Percentiles rank a stretch among this genome's conserved stretches.
These are phyloP conservation scores for Stramenopiles sp. DNA, from an alignment of 352 stramenopile genomes.

Conservation along the genomic window DNA sequence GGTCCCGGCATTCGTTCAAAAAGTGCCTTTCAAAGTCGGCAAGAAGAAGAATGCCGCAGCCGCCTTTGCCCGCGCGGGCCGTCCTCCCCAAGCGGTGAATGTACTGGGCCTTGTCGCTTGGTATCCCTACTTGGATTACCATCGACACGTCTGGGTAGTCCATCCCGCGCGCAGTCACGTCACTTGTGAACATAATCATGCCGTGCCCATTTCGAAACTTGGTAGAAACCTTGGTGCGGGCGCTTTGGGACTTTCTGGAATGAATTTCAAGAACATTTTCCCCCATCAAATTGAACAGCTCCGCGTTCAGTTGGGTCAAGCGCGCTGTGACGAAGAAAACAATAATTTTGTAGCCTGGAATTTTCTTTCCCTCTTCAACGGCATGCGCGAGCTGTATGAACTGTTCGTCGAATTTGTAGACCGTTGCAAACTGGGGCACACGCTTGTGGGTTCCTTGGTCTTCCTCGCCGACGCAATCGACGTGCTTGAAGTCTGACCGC, in stretches of 20 bases:
- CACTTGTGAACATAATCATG: slow-evolving; percentile 74
- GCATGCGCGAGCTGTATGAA: slow-evolving; percentile 41
- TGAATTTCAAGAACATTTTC: slow-evolving; percentile 76
- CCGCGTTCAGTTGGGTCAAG: slow-evolving; percentile 56
- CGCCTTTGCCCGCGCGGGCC: slow-evolving; percentile 57
- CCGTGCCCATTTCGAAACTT: slow-evolving; percentile 60
- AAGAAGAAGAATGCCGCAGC: slow-evolving; percentile 52
- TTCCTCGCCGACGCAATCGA: slow-evolving; percentile 75
- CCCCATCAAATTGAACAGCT: slow-evolving; percentile 53
- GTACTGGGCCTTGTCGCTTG: slow-evolving; percentile 66
- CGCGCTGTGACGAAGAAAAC: slow-evolving; percentile 76
- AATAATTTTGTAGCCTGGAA: slow-evolving; percentile 72
- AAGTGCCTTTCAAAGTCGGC: slow-evolving; percentile 51
- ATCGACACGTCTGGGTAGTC: slow-evolving; percentile 81
- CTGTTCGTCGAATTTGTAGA: slow-evolving; percentile 42
- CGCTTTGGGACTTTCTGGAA: slow-evolving; percentile 72
- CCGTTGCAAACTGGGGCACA: slow-evolving; percentile 55
- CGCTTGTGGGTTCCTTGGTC: slow-evolving; percentile 55
- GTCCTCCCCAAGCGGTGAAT: slow-evolving; percentile 83
- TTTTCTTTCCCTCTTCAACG: slow-evolving; percentile 37
- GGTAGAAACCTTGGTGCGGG: slow-evolving; percentile 64
- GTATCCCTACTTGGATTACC: slow-evolving; percentile 51
- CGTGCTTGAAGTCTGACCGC: slow-evolving; percentile 53
- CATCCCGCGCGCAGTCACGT: slow-evolving; percentile 76
- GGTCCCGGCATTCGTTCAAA: slow-evolving; percentile 28